Evolutionary conservation across 2,329 filamentous ascomycete species (phyloP).

Genomic region (Aspergillus viridinutans): DNA sequence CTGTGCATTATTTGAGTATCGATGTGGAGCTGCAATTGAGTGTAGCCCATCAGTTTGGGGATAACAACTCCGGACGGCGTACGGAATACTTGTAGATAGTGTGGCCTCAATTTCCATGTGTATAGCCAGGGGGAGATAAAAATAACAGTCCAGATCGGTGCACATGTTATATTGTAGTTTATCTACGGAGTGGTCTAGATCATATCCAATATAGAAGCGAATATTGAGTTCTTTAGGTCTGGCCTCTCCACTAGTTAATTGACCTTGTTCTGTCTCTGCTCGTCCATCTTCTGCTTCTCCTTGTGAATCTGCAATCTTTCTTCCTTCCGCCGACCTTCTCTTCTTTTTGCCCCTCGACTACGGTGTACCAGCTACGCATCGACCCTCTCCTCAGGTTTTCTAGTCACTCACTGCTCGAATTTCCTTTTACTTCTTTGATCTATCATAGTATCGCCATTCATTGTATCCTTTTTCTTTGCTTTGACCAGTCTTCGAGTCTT

Average conservation of each 20-base stretch:
- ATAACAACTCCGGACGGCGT: not conserved
- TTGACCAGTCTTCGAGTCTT: not conserved
- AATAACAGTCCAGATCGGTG: not conserved
- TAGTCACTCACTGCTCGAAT: not conserved
- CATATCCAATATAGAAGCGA: not conserved
- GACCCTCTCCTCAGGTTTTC: not conserved
- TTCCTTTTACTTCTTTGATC: not conserved
- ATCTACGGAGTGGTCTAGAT: not conserved
- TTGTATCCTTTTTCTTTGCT: constrained; percentile 1
- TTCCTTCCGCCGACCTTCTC: not conserved
- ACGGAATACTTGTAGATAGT: not conserved
- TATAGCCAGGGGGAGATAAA: not conserved
- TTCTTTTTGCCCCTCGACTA: not conserved
- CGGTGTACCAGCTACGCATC: not conserved
- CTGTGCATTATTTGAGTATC: not conserved
- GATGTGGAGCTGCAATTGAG: not conserved
- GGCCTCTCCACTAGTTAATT: not conserved
- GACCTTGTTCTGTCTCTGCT: not conserved
- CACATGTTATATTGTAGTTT: not conserved
- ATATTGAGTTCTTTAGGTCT: not conserved
- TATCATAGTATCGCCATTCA: not conserved
- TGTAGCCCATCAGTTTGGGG: not conserved
- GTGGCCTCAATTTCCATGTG: not conserved
- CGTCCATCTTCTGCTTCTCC: not conserved
- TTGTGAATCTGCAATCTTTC: not conserved